Conservation (phyloP, 2,329 filamentous ascomycete species). For the Colletotrichum cuscutae region DNA sequence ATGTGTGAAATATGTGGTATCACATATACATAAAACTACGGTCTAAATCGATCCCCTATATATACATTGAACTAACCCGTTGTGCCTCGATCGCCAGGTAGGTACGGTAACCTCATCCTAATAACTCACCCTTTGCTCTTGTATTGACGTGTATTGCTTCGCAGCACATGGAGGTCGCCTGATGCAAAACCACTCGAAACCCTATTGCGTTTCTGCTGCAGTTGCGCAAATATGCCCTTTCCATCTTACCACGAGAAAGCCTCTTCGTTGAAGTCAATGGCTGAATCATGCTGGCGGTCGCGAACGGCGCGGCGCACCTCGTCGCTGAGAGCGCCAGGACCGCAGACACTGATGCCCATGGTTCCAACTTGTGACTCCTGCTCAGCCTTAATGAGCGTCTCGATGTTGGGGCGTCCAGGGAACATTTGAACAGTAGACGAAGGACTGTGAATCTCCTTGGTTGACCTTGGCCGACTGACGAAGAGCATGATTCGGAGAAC, state of each 20-base stretch:
- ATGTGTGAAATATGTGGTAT: not conserved
- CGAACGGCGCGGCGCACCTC: constrained; percentile 77
- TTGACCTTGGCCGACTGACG: constrained; percentile 78
- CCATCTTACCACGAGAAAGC: constrained; percentile 70
- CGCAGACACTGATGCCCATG: constrained; percentile 80
- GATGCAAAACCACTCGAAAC: not conserved
- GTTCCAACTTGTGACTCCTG: constrained; percentile 79
- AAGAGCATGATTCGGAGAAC: constrained; percentile 82
- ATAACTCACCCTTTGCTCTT: not conserved
- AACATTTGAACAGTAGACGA: constrained; percentile 86
- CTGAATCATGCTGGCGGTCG: constrained; percentile 69
- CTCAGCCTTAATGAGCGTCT: constrained; percentile 77
- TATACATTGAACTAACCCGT: constrained; percentile 11
- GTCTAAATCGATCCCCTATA: constrained; percentile 12
- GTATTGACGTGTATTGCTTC: not conserved
- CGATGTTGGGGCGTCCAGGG: constrained; percentile 80
- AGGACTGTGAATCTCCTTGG: constrained; percentile 84
- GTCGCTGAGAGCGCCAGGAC: constrained; percentile 78
- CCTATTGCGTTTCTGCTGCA: not conserved
- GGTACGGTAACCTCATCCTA: not conserved
- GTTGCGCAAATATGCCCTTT: not conserved
- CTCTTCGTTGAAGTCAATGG: constrained; percentile 83
- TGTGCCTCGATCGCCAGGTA: not conserved
- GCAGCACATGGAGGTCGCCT: too few relatives aligned
- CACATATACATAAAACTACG: not conserved